Evolutionary conservation across 2,329 filamentous ascomycete genomes (phyloP), one percentile per base, ranked within the genome.

Genomic region (Colletotrichum ledebouriae): DNA sequence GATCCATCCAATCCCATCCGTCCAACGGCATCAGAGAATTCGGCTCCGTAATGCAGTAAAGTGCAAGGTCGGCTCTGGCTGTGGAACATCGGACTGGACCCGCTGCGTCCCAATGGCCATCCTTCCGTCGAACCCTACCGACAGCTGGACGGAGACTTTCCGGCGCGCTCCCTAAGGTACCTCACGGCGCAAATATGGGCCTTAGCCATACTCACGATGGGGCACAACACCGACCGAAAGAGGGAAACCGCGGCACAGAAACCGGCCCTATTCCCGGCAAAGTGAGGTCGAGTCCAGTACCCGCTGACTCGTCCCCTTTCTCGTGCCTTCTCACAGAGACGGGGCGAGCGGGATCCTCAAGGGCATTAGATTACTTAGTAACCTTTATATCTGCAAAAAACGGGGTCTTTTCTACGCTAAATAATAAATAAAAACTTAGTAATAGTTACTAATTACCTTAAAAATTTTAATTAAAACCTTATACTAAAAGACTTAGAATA

Each of bases 121-220:
- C 39, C 39, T 53, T 34, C 59, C 53, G 47, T 53, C 44, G 65
- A 64, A 56, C 65, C 53, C 49, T 59, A 44, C 65, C 60, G 64
- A 63, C 44, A 46, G 64, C 50, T 68, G 20, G 37, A 59, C 60
- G 65, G 65, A 68, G 65, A 34, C 60, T 64, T 63, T 58, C 65
- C 60, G 65, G 65, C 33, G 29, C 42, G 20, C 22, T 52, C 58
- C 58, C 47, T 37, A 29, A 61, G 37, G 59, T 53, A 41, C 52
- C 39, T 57, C 17, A 37, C 56, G 25, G 41, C 25, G 37, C 47
- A 55, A 41, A 22, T 29, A 58, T 58, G 55, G 56, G 11, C 17
- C 17, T 37, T 53, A 6, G 56, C 15, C 41, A 34, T 59, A 41
- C 39, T 59, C n/a, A 59, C 29, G 29, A 64, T 41, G 64, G 59